Evolutionary conservation across 2,329 filamentous ascomycete species (phyloP).

Genomic region (Zopfia rhizophila): DNA sequence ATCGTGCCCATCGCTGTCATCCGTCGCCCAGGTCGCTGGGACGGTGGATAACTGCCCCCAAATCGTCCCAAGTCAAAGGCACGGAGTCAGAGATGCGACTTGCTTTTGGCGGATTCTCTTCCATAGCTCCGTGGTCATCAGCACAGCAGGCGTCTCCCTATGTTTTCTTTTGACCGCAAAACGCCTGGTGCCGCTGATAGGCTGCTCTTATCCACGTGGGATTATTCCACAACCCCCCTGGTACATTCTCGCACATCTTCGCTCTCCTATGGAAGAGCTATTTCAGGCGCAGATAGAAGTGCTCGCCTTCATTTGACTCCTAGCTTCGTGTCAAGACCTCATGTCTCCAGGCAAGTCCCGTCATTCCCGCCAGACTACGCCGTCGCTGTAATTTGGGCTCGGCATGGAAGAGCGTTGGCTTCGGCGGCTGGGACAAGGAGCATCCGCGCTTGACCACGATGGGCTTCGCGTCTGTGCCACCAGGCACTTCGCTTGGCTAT

Average conservation of each 20-base stretch:
- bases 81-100: slow-evolving; percentile 23
- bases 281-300: no score
- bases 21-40: slow-evolving; percentile 47
- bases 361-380: background rate
- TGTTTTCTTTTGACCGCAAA: slow-evolving; percentile 19
- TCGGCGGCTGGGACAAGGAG: slow-evolving; percentile 6
- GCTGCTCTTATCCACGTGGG: slow-evolving; percentile 37
- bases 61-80: slow-evolving; percentile 23
- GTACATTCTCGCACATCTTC: slow-evolving; percentile 3
- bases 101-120: slow-evolving; percentile 35
- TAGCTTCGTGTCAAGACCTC: slow-evolving; percentile 3
- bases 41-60: slow-evolving; percentile 21
- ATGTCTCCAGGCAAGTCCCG: slow-evolving; percentile 13
- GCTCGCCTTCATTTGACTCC: slow-evolving; percentile 3
- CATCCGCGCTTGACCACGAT: slow-evolving; percentile 20
- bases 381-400: slow-evolving; percentile 3
- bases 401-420: slow-evolving; percentile 14
- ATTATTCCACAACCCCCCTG: slow-evolving; percentile 11
- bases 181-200: slow-evolving; percentile 16
- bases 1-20: slow-evolving; percentile 22
- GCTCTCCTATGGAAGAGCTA: no score
- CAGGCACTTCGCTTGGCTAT: slow-evolving; percentile 31
- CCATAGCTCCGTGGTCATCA: slow-evolving; percentile 9
- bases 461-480: slow-evolving; percentile 20
- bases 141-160: slow-evolving; percentile 12